These are phyloP conservation scores for Paramyrothecium sp. DNA, from an alignment of 2,329 filamentous ascomycete species.

Conservation along the genomic window DNA sequence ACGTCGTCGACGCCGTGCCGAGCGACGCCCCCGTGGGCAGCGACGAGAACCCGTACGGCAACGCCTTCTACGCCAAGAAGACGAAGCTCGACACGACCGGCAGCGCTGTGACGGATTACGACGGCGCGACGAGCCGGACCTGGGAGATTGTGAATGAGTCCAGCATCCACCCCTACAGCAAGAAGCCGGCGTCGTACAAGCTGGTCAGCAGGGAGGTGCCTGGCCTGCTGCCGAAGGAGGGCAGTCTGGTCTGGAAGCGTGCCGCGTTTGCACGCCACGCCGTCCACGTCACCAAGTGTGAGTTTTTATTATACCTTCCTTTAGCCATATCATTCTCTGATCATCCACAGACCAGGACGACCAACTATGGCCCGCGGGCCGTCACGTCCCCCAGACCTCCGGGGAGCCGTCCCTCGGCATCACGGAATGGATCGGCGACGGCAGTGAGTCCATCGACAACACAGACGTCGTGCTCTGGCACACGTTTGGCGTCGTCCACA, in stretches of 20 bases:
- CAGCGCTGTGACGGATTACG: conserved; percentile 74
- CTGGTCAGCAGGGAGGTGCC: conserved; percentile 85
- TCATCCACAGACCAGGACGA: conserved; percentile 65
- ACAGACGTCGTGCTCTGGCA: conserved; percentile 91
- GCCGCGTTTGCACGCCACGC: conserved; percentile 86
- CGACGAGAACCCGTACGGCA: conserved; percentile 81
- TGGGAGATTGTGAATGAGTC: conserved; percentile 90
- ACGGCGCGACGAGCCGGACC: conserved; percentile 73
- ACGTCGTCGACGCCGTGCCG: conserved; percentile 73
- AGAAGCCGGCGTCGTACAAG: conserved; percentile 85
- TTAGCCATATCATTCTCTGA: conserved; percentile 13
- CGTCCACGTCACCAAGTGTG: conserved; percentile 87
- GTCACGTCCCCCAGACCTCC: conserved; percentile 84
- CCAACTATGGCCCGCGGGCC: conserved; percentile 81
- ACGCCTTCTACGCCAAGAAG: conserved; percentile 84
- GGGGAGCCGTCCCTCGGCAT: conserved; percentile 74
- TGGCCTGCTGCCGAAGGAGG: conserved; percentile 73
- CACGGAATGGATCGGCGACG: conserved; percentile 74
- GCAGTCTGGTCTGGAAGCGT: conserved; percentile 82
- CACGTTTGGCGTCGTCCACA: conserved; percentile 88
- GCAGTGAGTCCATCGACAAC: conserved; percentile 69
- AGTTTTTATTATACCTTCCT: conserved; percentile 23
- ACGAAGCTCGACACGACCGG: conserved; percentile 73
- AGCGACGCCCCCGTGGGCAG: conserved; percentile 76
- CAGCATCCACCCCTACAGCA: conserved; percentile 81